A percentile compares a stretch with the other conserved stretches of the same genome.
Evolutionary conservation across 495 filamentous ascomycete species (phyloP).

Genomic region (Glarea lozoyensis): DNA sequence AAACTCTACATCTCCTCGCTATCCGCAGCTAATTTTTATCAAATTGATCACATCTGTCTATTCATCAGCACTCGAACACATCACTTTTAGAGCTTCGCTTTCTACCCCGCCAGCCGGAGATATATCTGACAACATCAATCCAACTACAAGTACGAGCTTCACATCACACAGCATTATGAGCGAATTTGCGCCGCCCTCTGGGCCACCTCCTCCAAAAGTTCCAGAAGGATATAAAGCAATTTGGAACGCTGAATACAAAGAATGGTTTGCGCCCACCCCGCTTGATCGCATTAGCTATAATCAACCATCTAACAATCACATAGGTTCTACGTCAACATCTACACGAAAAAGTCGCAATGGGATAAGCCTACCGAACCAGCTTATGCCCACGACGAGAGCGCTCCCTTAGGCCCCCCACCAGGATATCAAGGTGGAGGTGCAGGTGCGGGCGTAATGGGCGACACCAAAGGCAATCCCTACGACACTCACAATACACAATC

Average conservation of each 20-base stretch:
- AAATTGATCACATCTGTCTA: too few species aligned
- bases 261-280: conserved; percentile 59
- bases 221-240: conserved; percentile 72
- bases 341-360: conserved; percentile 84
- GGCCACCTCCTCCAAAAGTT: conserved; percentile 79
- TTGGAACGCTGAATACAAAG: conserved; percentile 64
- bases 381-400: conserved; percentile 29
- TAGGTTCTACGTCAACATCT: conserved; percentile 84
- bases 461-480: conserved; percentile 47
- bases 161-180: conserved; percentile 38
- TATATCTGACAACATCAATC: too few species aligned
- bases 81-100: too few species aligned
- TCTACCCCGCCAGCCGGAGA: too few species aligned
- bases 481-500: conserved; percentile 34
- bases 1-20: too few species aligned
- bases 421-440: conserved; percentile 41
- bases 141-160: too few species aligned
- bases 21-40: too few species aligned
- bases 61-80: too few species aligned
- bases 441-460: conserved; percentile 29
- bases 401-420: conserved; percentile 51
- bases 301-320: conserved; percentile 8
- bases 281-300: neutral
- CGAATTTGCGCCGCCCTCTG: conserved; percentile 59
- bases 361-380: conserved; percentile 60